A percentile compares a stretch with the other conserved stretches of the same genome.
phyloP scores from a whole-genome alignment of 768 basidiomycete species.

The Tulasnella sp. region DNA sequence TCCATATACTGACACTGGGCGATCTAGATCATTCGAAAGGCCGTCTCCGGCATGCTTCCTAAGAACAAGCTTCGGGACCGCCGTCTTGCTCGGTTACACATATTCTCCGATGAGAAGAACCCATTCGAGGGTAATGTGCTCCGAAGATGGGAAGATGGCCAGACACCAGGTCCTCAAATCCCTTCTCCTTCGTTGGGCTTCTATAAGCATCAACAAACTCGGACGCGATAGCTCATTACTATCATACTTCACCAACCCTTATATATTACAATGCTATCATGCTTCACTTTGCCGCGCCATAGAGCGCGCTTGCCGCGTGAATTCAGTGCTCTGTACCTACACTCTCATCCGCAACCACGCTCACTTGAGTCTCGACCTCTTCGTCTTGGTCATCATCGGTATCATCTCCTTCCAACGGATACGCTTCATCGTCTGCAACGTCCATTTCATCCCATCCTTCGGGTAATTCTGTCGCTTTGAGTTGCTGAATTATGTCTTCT shows the following conservation, averaged over 20 bases:
- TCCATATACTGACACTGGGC: not conserved
- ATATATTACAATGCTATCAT: not conserved
- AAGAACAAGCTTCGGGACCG: conserved; percentile 94
- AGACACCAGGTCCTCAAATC: conserved; percentile 27
- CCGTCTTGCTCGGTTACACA: conserved; percentile 79
- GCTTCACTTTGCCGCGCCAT: conserved; percentile 15
- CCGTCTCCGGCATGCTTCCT: conserved; percentile 97
- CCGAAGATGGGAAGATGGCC: conserved; percentile 63
- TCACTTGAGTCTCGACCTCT: conserved; percentile 1
- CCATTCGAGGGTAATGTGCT: conserved; percentile 72
- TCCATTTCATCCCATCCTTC: conserved; percentile 48
- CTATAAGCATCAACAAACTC: conserved; percentile 17
- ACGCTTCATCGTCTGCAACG: conserved; percentile 40
- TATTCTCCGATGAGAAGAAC: conserved; percentile 70
- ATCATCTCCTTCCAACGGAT: conserved; percentile 52
- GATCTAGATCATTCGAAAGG: conserved; percentile 83
- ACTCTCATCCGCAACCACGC: not conserved
- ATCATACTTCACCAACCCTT: not conserved
- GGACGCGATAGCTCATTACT: not conserved
- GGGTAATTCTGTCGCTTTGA: conserved; percentile 43
- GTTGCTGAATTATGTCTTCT: conserved; percentile 52
- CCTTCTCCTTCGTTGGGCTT: conserved; percentile 28
- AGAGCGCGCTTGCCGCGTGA: not conserved
- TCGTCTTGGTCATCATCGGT: conserved; percentile 48
- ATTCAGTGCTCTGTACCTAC: not conserved